Percentiles rank a stretch among this genome's conserved stretches.
phyloP scores from a whole-genome alignment of 257 asterid genomes.

The Nicotiana paniculata region DNA sequence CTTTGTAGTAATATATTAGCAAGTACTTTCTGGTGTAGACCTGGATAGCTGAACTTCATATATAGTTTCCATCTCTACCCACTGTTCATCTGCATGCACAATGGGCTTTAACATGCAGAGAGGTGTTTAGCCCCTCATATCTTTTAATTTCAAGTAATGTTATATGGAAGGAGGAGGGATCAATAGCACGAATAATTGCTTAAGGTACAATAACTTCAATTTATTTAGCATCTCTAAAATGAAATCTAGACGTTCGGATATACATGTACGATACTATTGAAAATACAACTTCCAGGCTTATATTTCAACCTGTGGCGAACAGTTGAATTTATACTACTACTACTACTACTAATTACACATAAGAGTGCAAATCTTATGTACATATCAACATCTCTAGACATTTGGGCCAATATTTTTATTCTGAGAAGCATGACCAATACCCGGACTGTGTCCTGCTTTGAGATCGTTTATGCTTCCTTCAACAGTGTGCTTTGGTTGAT shows the following conservation, averaged over 20 bases:
- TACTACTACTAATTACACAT: neutral
- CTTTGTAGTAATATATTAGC: neutral
- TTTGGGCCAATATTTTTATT: constrained; percentile 22
- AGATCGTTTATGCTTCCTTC: constrained; percentile 18
- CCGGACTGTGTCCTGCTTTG: constrained; percentile 54
- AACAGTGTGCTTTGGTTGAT: constrained; percentile 10
- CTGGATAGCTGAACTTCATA: neutral
- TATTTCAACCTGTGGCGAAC: neutral
- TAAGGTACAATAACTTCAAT: neutral
- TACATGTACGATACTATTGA: neutral
- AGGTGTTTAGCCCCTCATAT: neutral
- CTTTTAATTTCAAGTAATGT: neutral
- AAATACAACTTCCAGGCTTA: neutral
- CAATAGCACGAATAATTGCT: neutral
- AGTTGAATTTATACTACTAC: too few species aligned
- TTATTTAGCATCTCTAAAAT: neutral
- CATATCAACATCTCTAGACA: constrained; percentile 20
- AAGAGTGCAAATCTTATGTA: constrained; percentile 13
- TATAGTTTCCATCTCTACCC: neutral
- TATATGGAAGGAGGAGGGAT: neutral
- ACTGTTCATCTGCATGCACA: neutral
- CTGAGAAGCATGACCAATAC: constrained; percentile 47
- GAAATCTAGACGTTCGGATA: neutral
- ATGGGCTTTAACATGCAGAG: neutral
- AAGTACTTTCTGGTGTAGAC: neutral